Evolutionary conservation across 2,329 filamentous ascomycete species (phyloP).

Genomic region (Nectriaceae sp.): DNA sequence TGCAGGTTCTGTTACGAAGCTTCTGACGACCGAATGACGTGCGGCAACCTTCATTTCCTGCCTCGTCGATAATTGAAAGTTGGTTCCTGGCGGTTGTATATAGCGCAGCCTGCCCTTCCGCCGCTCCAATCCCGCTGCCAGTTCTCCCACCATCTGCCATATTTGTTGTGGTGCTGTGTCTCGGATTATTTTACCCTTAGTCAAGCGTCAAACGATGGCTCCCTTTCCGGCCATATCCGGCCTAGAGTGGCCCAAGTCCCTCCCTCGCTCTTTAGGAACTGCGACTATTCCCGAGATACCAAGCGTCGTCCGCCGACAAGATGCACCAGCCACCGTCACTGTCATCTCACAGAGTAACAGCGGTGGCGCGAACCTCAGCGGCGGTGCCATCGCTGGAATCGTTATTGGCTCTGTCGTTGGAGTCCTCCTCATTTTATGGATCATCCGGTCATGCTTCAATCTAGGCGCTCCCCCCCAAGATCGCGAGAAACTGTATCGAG

Average conservation of each 20-base stretch:
- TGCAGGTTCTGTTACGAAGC: too few relatives aligned
- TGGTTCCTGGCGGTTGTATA: too few relatives aligned
- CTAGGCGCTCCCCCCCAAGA: conserved; percentile 38
- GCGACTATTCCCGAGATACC: conserved; percentile 12
- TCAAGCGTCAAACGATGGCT: conserved; percentile 10
- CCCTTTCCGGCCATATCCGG: conserved; percentile 15
- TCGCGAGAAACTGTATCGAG: conserved; percentile 35
- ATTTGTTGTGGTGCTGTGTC: neutral
- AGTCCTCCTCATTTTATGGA: conserved; percentile 48
- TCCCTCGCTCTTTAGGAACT: conserved; percentile 16
- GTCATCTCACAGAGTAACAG: conserved; percentile 24
- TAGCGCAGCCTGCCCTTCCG: too few relatives aligned
- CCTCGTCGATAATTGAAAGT: too few relatives aligned
- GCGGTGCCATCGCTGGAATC: conserved; percentile 54
- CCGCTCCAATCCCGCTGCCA: neutral
- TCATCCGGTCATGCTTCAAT: conserved; percentile 47
- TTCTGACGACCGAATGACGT: too few relatives aligned
- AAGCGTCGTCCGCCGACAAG: conserved; percentile 21
- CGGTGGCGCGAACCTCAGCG: conserved; percentile 35
- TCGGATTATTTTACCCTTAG: neutral
- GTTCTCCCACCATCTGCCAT: neutral
- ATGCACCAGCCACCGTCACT: conserved; percentile 32
- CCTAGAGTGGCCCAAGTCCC: conserved; percentile 14
- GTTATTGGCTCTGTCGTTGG: conserved; percentile 50
- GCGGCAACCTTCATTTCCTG: too few relatives aligned